These are phyloP conservation scores for Beauveria medogensis DNA, from an alignment of 2,329 filamentous ascomycete genomes.

Conservation along the genomic window DNA sequence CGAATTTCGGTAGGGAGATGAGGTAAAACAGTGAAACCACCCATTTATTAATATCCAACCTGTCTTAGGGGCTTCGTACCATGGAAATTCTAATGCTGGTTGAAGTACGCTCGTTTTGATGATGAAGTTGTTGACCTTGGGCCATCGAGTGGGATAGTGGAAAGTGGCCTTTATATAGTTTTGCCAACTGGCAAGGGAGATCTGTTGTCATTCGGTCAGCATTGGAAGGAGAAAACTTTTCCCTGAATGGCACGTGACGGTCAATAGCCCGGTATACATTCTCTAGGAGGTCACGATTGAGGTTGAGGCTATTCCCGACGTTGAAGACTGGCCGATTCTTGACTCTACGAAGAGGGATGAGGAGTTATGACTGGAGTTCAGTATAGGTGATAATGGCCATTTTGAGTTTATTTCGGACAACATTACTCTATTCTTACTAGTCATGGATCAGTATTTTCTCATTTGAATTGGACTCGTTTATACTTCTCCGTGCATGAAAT, in stretches of 20 bases:
- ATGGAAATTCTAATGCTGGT: background rate
- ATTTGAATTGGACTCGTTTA: too few species aligned
- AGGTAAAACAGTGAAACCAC: background rate
- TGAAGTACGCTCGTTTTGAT: background rate
- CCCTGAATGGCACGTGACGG: background rate
- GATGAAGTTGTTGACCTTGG: background rate
- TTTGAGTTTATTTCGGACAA: too few species aligned
- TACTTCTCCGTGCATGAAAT: too few species aligned
- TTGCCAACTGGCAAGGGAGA: background rate
- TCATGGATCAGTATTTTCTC: too few species aligned
- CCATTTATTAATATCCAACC: too few species aligned
- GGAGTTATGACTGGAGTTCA: too few species aligned
- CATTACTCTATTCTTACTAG: too few species aligned
- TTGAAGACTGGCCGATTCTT: background rate
- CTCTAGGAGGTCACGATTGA: background rate
- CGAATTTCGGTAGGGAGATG: constrained; percentile 6
- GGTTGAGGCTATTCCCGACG: background rate
- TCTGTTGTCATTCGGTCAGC: background rate
- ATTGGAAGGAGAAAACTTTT: background rate
- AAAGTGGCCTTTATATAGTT: background rate
- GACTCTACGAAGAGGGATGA: too few species aligned
- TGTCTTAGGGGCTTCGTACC: background rate
- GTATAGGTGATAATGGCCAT: too few species aligned
- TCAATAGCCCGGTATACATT: background rate
- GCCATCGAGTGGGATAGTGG: background rate